Conservation (phyloP, 495 filamentous ascomycete genomes). For the Pyrenopolyporus hunteri region DNA sequence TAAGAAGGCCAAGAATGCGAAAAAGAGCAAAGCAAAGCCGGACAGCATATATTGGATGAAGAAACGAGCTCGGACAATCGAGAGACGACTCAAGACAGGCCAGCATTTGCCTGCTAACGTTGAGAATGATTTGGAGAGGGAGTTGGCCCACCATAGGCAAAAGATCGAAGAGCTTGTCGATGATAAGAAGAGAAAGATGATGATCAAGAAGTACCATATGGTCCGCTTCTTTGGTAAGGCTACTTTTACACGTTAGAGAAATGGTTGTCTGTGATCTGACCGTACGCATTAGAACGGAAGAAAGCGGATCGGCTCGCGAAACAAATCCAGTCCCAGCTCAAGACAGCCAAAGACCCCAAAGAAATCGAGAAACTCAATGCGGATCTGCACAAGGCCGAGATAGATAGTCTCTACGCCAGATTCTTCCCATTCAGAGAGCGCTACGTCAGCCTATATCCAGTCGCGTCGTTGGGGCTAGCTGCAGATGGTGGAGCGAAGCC, state of each 20-base stretch:
- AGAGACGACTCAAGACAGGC: slow-evolving; percentile 62
- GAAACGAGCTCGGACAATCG: slow-evolving; percentile 65
- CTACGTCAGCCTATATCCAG: slow-evolving; percentile 80
- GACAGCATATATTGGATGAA: slow-evolving; percentile 55
- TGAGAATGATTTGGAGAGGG: slow-evolving; percentile 78
- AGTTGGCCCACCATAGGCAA: slow-evolving; percentile 73
- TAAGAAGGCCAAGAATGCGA: slow-evolving; percentile 42
- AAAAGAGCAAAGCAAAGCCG: slow-evolving; percentile 34
- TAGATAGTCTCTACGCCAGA: slow-evolving; percentile 86
- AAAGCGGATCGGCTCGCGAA: slow-evolving; percentile 77
- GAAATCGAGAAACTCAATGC: slow-evolving; percentile 57
- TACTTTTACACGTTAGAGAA: neutral
- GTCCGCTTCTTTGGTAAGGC: slow-evolving; percentile 83
- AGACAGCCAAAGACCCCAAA: slow-evolving; percentile 51
- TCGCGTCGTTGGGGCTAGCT: slow-evolving; percentile 22
- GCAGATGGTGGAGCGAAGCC: slow-evolving; percentile 22
- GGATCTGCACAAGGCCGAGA: slow-evolving; percentile 70
- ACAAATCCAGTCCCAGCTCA: slow-evolving; percentile 63
- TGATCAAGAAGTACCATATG: slow-evolving; percentile 92
- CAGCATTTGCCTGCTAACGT: slow-evolving; percentile 75
- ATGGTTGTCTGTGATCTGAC: neutral
- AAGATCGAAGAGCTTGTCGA: slow-evolving; percentile 65
- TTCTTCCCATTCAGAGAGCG: slow-evolving; percentile 80
- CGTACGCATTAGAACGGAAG: slow-evolving; percentile 70
- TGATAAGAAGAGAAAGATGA: slow-evolving; percentile 67